Conservation (phyloP, 2,329 filamentous ascomycete genomes). For the Pseudocercospora cruenta region DNA sequence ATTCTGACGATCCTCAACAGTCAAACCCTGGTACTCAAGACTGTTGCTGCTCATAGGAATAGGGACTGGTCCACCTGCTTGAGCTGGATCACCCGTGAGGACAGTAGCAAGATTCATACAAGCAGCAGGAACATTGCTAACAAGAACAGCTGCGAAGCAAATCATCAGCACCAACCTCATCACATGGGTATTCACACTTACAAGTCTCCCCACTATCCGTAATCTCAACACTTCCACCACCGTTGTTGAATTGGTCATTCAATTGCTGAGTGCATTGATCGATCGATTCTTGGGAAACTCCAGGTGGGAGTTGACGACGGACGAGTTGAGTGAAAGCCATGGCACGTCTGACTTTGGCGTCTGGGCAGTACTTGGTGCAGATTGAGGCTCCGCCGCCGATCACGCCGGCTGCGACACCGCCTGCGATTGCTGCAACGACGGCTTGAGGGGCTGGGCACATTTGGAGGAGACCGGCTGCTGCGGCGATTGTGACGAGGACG, state of each 20-base stretch:
- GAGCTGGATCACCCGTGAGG: constrained; percentile 9
- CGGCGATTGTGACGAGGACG: not conserved
- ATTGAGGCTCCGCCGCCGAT: constrained; percentile 11
- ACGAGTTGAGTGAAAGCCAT: not conserved
- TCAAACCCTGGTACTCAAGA: constrained; percentile 11
- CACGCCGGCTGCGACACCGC: constrained; percentile 8
- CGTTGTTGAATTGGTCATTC: constrained; percentile 9
- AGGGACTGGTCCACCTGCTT: constrained; percentile 9
- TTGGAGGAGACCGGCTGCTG: constrained; percentile 10
- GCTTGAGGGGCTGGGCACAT: constrained; percentile 13
- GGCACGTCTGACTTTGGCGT: not conserved
- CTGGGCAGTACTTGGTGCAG: constrained; percentile 9
- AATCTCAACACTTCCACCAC: constrained; percentile 1
- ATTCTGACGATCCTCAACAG: constrained; percentile 7
- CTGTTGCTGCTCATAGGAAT: constrained; percentile 12
- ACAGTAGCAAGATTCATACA: constrained; percentile 17
- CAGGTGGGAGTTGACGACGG: constrained; percentile 7
- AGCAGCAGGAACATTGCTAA: constrained; percentile 11
- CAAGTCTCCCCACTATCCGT: constrained; percentile 3
- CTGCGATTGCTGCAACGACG: constrained; percentile 1
- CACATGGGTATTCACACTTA: too few species aligned
- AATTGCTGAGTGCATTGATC: constrained; percentile 14
- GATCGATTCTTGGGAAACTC: constrained; percentile 18
- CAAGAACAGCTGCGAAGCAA: constrained; percentile 7
- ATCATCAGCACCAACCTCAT: too few species aligned